phyloP scores from a whole-genome alignment of 352 stramenopile genomes.

The Phytophthora palmivora region DNA sequence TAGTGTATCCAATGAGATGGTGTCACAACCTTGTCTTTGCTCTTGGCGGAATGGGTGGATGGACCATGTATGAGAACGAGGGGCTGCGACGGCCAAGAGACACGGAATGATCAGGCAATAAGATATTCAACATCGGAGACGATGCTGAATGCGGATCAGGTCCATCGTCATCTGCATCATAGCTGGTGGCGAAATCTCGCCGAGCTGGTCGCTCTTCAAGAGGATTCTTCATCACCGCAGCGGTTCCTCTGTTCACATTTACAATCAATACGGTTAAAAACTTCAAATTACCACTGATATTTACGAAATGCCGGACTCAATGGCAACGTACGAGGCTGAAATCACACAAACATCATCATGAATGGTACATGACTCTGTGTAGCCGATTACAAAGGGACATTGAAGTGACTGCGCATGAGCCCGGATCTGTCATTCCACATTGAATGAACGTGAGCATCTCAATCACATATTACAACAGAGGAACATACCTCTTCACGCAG shows the following conservation, averaged over 20 bases:
- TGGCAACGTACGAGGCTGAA: conserved; percentile 88
- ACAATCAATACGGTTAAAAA: neutral
- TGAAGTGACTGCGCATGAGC: conserved; percentile 96
- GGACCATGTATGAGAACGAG: conserved; percentile 43
- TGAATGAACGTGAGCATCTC: no score
- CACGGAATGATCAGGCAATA: conserved; percentile 39
- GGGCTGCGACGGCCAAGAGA: conserved; percentile 56
- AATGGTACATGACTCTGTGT: conserved; percentile 96
- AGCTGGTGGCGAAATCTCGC: conserved; percentile 48
- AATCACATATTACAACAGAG: neutral
- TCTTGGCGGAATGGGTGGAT: conserved; percentile 34
- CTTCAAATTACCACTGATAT: no score
- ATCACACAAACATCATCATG: conserved; percentile 98
- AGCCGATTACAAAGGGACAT: conserved; percentile 97
- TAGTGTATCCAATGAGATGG: neutral
- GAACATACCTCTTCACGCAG: conserved; percentile 92
- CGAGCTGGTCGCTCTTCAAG: conserved; percentile 41
- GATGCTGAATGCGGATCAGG: conserved; percentile 34
- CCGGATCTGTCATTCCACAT: conserved; percentile 72
- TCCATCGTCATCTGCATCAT: conserved; percentile 54
- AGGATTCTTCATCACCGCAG: conserved; percentile 81
- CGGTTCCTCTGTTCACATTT: conserved; percentile 59
- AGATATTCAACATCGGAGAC: conserved; percentile 44
- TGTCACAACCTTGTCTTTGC: conserved; percentile 39
- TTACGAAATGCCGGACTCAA: neutral